Conservation (phyloP, 805 yeast species). For the Crinitomyces ghanaensis region DNA sequence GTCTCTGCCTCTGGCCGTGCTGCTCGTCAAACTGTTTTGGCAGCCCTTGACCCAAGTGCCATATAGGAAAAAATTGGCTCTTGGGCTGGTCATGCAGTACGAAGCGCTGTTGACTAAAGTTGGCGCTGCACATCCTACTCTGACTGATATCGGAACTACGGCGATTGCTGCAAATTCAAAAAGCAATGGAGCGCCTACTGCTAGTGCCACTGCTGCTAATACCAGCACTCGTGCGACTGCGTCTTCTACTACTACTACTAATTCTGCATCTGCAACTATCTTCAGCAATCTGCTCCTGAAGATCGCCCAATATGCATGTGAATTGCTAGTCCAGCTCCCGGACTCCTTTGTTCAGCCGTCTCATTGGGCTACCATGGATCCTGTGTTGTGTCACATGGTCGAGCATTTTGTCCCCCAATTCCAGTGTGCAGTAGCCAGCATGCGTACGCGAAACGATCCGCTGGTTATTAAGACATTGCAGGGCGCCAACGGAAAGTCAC, state of each 20-base stretch:
- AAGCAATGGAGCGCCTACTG: no score
- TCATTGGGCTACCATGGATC: slow-evolving; percentile 20
- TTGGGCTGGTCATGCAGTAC: slow-evolving; percentile 37
- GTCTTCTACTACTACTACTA: slow-evolving; percentile 19
- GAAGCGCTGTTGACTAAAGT: no score
- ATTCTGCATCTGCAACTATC: slow-evolving; percentile 8
- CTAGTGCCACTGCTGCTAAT: no score
- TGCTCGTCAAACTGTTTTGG: slow-evolving; percentile 63
- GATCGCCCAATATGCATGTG: slow-evolving; percentile 10
- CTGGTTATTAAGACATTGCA: slow-evolving; percentile 3
- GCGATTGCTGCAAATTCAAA: no score
- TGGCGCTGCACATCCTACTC: no score
- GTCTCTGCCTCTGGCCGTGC: slow-evolving; percentile 36
- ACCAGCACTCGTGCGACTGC: no score
- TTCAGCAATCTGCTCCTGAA: slow-evolving; percentile 19
- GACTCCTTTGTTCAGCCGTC: slow-evolving; percentile 26
- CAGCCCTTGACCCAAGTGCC: slow-evolving; percentile 53
- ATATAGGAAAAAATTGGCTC: no score
- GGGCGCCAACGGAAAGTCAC: slow-evolving; percentile 14
- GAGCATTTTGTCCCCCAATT: no score
- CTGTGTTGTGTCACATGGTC: slow-evolving; percentile 19
- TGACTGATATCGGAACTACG: no score
- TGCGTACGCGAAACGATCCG: background rate
- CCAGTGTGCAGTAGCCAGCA: slow-evolving; percentile 18
- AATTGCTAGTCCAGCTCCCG: slow-evolving; percentile 16